Base-by-base conservation (phyloP, 1,284 basidiomycete species). In the Tremellales sp. region DNA sequence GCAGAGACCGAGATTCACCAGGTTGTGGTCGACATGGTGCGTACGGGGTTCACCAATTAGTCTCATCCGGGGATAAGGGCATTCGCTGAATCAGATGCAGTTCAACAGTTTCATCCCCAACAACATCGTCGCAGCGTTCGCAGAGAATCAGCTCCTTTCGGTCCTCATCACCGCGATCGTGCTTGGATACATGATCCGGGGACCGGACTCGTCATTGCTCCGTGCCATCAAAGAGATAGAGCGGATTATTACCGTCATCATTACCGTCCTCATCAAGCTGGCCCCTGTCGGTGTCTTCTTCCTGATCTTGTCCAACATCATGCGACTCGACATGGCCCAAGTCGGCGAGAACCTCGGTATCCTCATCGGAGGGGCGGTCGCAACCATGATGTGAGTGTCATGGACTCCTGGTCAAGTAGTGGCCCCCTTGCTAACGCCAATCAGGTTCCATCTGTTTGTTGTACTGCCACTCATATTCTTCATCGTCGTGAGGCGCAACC, bases 1-100 rank as follows among this genome's bases (percentile, higher is more conserved):
- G 93, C 97, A 75, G 89, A 89, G 11, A 72, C 97, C 6, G 83
- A 87, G 60, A 93, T 89, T 19, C 93, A 97, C 73, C 27, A 45
- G 24, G 43, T 33, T 12, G 43, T 45, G 17, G 43, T 45, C 29
- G 43, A 45, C 43, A 45, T 36, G 33, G n/a, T n/a, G n/a, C n/a
- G n/a, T n/a, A n/a, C n/a, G n/a, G n/a, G n/a, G n/a, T n/a, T n/a
- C n/a, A n/a, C n/a, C n/a, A n/a, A n/a, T n/a, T n/a, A n/a, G n/a
- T n/a, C n/a, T n/a, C n/a, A n/a, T n/a, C n/a, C n/a, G n/a, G n/a
- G n/a, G n/a, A n/a, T n/a, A n/a, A n/a, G n/a, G n/a, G n/a, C n/a
- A n/a, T n/a, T n/a, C n/a, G n/a, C n/a, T n/a, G n/a, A n/a, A n/a
- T n/a, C n/a, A n/a, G n/a, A n/a, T n/a, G n/a, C n/a, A n/a, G 40